Evolutionary conservation across 2,329 filamentous ascomycete genomes (phyloP).

Genomic region (Onygenales sp.): DNA sequence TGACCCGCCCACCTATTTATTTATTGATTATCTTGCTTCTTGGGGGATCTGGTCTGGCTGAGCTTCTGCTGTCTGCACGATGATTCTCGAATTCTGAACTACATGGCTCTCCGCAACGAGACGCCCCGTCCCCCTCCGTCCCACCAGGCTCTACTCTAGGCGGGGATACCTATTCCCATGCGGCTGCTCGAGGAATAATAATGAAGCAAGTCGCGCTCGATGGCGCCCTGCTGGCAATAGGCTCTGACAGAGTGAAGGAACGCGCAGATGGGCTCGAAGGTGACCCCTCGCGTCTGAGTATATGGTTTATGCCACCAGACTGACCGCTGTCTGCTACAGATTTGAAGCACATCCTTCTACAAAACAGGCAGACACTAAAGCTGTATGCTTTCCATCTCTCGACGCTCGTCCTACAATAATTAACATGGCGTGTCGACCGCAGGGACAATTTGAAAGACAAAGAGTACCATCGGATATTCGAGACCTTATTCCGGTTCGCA

Average conservation of each 20-base stretch:
- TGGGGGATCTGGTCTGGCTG: too few relatives aligned
- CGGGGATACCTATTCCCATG: neutral
- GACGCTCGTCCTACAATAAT: neutral
- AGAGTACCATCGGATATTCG: conserved; percentile 71
- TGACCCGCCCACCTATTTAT: too few relatives aligned
- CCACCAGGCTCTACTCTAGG: neutral
- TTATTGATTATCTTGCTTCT: too few relatives aligned
- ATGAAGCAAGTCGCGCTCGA: conserved; percentile 36
- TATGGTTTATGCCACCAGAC: neutral
- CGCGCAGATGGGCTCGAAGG: conserved; percentile 43
- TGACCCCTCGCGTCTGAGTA: conserved; percentile 12
- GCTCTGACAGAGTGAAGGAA: conserved; percentile 35
- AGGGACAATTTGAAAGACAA: conserved; percentile 56
- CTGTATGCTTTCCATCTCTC: conserved; percentile 20
- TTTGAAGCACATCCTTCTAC: conserved; percentile 46
- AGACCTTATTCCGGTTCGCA: conserved; percentile 66
- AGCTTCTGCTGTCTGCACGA: too few relatives aligned
- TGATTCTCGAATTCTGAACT: too few relatives aligned
- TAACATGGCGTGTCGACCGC: conserved; percentile 4
- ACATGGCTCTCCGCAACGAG: too few relatives aligned
- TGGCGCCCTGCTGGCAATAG: conserved; percentile 32
- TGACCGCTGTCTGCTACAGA: conserved; percentile 25
- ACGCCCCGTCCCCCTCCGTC: neutral
- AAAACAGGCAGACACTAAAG: conserved; percentile 37
- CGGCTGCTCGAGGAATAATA: conserved; percentile 3